Evolutionary conservation across 1,284 basidiomycete genomes (phyloP).

Genomic region (Meripilus lineatus): DNA sequence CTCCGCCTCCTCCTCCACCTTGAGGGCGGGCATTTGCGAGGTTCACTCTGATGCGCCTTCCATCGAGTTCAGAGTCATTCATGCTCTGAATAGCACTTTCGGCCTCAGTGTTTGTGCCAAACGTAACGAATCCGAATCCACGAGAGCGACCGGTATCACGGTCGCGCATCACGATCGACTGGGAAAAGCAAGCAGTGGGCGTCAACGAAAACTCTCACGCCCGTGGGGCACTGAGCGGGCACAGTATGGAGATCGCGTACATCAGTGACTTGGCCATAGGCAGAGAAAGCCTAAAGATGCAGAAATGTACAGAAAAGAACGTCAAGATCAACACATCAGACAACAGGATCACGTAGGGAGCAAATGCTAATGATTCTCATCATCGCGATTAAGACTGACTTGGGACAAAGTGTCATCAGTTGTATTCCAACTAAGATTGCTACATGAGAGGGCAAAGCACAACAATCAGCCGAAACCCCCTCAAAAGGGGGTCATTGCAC

Average conservation of each 20-base stretch:
- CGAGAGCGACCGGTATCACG: constrained; percentile 95
- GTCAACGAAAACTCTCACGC: too few relatives aligned
- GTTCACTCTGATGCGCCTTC: constrained; percentile 91
- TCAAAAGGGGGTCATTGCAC: constrained; percentile 13
- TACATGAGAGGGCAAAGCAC: constrained; percentile 38
- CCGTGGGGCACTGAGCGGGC: too few relatives aligned
- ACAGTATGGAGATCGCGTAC: constrained; percentile 50
- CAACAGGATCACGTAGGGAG: constrained; percentile 29
- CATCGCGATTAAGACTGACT: constrained; percentile 52
- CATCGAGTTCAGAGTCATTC: constrained; percentile 94
- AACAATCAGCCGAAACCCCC: constrained; percentile 28
- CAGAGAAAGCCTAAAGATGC: constrained; percentile 70
- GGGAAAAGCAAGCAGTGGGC: constrained; percentile 16
- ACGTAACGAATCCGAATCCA: constrained; percentile 96
- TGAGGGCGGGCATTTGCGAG: constrained; percentile 81
- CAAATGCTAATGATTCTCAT: constrained; percentile 19
- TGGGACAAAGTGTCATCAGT: constrained; percentile 83
- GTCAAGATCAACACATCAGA: constrained; percentile 18
- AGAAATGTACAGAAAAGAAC: constrained; percentile 8
- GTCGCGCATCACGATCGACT: constrained; percentile 98
- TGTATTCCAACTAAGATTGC: constrained; percentile 92
- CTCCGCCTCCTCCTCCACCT: constrained; percentile 42
- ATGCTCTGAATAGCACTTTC: constrained; percentile 73
- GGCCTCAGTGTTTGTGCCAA: constrained; percentile 59
- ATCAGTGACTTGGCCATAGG: constrained; percentile 68